A percentile compares a stretch with the other conserved stretches of the same genome.
Conservation (phyloP, 2,329 filamentous ascomycete species). For the Botrytis galanthina region DNA sequence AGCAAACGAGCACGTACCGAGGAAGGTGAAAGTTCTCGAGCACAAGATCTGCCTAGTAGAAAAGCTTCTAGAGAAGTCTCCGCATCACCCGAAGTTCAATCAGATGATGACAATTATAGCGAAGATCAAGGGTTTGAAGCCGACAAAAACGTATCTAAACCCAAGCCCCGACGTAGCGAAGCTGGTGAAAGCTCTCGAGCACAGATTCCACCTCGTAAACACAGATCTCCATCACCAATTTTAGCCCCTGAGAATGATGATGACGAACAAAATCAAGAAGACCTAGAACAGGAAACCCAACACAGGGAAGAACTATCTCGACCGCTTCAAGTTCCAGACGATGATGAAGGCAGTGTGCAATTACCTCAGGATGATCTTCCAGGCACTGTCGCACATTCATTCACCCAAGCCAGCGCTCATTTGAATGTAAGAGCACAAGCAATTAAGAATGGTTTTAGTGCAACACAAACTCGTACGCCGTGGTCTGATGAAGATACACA, state of each 20-base stretch:
- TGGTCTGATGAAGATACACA: conserved; percentile 44
- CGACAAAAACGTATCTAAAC: conserved; percentile 24
- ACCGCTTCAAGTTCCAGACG: neutral
- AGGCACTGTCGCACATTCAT: neutral
- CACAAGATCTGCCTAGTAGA: neutral
- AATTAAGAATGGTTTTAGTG: neutral
- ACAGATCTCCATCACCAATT: neutral
- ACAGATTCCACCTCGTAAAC: neutral
- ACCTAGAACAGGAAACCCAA: neutral
- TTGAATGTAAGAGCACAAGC: neutral
- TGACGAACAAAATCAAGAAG: neutral
- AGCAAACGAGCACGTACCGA: neutral
- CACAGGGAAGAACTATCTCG: neutral
- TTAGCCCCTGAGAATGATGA: neutral
- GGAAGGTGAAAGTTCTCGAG: neutral
- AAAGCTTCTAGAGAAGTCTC: neutral
- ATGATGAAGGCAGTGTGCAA: neutral
- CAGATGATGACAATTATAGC: conserved; percentile 6
- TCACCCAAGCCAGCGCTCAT: neutral
- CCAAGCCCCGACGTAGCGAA: neutral
- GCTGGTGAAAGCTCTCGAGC: neutral
- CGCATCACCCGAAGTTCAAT: neutral
- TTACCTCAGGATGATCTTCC: neutral
- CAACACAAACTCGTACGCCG: conserved; percentile 26
- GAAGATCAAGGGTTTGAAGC: conserved; percentile 32